Evolutionary conservation across 257 asterid genomes (phyloP), one percentile per base, ranked within the genome.

Genomic region (Salvia splendens): DNA sequence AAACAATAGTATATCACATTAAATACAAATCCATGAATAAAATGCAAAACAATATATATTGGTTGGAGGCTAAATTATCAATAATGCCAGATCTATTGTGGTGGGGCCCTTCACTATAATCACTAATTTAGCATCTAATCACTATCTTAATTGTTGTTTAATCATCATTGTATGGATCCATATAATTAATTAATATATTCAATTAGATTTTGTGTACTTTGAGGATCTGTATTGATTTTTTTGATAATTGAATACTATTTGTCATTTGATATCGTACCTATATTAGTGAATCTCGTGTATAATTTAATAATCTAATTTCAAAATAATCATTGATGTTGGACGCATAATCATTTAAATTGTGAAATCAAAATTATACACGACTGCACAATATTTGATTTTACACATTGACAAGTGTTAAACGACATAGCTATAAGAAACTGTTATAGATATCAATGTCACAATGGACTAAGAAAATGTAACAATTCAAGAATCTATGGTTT

Each of bases 61-160:
- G 7, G 57, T 7, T 52, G 36, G 58, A 24, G 30, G 30, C 30
- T 24, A n/a, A 17, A 10, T 20, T 24, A 52, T 10, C 58, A 16
- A 50, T 16, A 20, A n/a, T 5, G 6, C 52, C 3, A 49, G 16
- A 24, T 47, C 20, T 47, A 47, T 12, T 47, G 52, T n/a, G 2
- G 53, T 48, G 52, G 9, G 52, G 1, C 52, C 14, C 52, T 15
- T 50, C 14, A 50, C 5, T 30, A 32, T n/a, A 32, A n/a, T 11
- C 14, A 57, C 47, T 68, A 68, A 43, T 68, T 57, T 68, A 45
- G 61, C 9, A 46, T 43, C 57, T 68, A 56, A 43, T 24, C 17
- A 41, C 50, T 42, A 53, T 2, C 20, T 43, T 24, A 40, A 20
- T 53, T 43, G 12, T 12, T 4, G 15, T 41, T 20, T 40, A 38